phyloP scores from a whole-genome alignment of 1,139 yeast genomes.

The Spathaspora sp. region DNA sequence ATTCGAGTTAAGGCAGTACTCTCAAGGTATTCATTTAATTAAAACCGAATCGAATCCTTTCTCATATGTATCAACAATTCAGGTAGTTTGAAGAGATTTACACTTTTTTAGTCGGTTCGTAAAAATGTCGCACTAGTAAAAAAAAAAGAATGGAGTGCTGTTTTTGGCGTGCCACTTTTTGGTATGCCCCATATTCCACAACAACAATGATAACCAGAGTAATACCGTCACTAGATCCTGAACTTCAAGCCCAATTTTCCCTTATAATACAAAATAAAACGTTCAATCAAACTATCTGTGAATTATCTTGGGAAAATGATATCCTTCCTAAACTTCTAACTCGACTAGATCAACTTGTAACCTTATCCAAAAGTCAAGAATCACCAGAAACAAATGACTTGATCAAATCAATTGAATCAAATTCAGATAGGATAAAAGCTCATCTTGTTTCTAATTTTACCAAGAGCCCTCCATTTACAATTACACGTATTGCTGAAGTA shows the following conservation, averaged over 20 bases:
- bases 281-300: constrained; percentile 3
- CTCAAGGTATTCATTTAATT: too few relatives aligned
- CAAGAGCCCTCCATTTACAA: constrained; percentile 56
- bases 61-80: too few relatives aligned
- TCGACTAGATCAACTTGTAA: constrained; percentile 14
- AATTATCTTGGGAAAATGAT: constrained; percentile 11
- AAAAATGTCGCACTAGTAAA: too few relatives aligned
- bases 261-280: constrained; percentile 8
- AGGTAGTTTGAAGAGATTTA: too few relatives aligned
- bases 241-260: constrained; percentile 7
- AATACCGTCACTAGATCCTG: constrained; percentile 12
- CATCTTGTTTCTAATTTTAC: constrained; percentile 20
- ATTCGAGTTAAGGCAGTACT: too few relatives aligned
- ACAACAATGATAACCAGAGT: background rate
- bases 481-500: constrained; percentile 56
- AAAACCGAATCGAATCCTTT: too few relatives aligned
- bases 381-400: background rate
- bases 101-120: too few relatives aligned
- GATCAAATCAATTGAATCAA: background rate
- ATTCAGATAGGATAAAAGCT: background rate
- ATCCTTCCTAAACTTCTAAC: constrained; percentile 12
- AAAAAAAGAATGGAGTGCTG: too few relatives aligned
- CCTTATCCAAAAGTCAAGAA: background rate
- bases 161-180: background rate
- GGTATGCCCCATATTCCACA: background rate